Conservation (phyloP, 202 grass and related monocot species). For the Schoenoplectus tabernaemontani region DNA sequence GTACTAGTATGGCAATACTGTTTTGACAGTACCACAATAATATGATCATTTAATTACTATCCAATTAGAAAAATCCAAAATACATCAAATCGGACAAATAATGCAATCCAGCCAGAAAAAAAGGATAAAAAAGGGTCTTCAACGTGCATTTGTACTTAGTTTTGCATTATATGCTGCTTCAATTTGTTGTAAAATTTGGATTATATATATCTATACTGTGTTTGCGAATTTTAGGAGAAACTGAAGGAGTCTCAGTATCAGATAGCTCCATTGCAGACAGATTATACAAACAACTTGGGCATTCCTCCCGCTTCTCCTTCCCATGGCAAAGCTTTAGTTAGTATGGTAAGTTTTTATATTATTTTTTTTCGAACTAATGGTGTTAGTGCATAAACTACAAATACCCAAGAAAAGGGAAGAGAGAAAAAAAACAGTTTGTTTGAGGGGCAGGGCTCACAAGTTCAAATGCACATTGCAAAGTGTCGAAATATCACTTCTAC, state of each 20-base stretch:
- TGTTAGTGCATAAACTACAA: neutral
- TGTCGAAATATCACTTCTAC: neutral
- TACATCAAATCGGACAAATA: neutral
- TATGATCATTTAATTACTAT: neutral
- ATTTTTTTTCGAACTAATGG: slow-evolving; percentile 16
- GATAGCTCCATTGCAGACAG: slow-evolving; percentile 58
- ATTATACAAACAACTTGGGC: slow-evolving; percentile 39
- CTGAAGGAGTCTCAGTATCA: slow-evolving; percentile 83
- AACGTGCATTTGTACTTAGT: neutral
- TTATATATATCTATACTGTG: too few species aligned
- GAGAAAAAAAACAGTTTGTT: neutral
- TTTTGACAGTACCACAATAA: neutral
- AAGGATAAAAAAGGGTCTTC: neutral
- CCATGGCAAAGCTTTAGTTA: slow-evolving; percentile 43
- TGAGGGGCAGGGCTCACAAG: neutral
- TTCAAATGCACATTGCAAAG: neutral
- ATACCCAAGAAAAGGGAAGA: neutral
- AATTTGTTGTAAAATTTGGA: too few species aligned
- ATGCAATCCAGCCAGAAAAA: too few species aligned
- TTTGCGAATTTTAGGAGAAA: slow-evolving; percentile 68
- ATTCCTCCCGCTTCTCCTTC: slow-evolving; percentile 42
- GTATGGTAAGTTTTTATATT: slow-evolving; percentile 32
- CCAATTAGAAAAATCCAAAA: neutral
- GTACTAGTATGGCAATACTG: too few species aligned
- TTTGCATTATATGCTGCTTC: neutral